Evolutionary conservation across 1,284 basidiomycete species (phyloP), one percentile per base, ranked within the genome.

Genomic region (Rhizoctonia solani): DNA sequence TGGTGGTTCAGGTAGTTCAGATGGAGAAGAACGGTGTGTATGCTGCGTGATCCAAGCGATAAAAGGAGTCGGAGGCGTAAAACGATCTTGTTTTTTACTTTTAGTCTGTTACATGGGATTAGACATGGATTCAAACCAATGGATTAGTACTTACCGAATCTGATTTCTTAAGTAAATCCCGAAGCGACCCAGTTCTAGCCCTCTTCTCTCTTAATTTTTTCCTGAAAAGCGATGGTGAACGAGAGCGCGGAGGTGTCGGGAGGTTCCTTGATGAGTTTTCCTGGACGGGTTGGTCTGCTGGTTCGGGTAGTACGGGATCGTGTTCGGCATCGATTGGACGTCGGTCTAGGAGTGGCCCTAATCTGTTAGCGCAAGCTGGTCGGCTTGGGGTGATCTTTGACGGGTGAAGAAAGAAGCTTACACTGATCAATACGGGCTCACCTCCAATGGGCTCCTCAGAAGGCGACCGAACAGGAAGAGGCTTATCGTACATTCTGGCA

Each of bases 241-340:
- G 56, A 59, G 56, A 59, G 27, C 56, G 56, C 56, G 56, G 56
- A 59, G 56, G 56, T 59, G 56, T 59, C 56, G 56, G 56, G 56
- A 59, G 44, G 56, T 49, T 49, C 56, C 56, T 41, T 29, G 56
- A 19, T 59, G 41, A 32, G 21, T 13, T n/a, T 19, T 25, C 27
- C 44, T 41, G 27, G 25, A 19, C 2, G 27, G 16, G 37, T 16
- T 39, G 37, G 37, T 25, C 16, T 30, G 41, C 23, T 46, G 30
- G 39, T 49, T 27, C 13, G 56, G 44, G 25, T 29, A 44, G 30
- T 37, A 46, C 44, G 56, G 56, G 30, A 19, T 34, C 52, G 52
- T 19, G 19, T 5, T 32, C 52, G 52, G 52, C 46, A 21, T 59
- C 32, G 54, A 37, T 25, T 44, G 54, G 54, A 56, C 42, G 32